Percentiles rank a stretch among this genome's conserved stretches.
Conservation (phyloP, 2,329 filamentous ascomycete genomes). For the Epichloe aotearoae region DNA sequence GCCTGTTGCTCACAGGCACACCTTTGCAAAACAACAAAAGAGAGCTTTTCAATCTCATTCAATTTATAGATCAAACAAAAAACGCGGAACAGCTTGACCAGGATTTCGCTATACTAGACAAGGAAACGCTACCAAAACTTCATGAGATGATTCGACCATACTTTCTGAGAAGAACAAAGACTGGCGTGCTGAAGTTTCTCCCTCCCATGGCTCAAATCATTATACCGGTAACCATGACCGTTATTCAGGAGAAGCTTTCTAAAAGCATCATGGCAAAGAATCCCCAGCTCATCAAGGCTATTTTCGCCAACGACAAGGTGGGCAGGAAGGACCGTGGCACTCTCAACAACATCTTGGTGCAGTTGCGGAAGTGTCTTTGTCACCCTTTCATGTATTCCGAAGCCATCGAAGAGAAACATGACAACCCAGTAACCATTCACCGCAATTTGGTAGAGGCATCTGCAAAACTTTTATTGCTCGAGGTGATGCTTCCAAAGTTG, state of each 20-base stretch:
- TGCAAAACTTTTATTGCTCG: slow-evolving; percentile 72
- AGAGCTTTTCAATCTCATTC: slow-evolving; percentile 91
- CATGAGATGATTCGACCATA: slow-evolving; percentile 71
- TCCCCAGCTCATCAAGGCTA: slow-evolving; percentile 72
- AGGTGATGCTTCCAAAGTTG: slow-evolving; percentile 77
- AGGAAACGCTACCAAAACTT: slow-evolving; percentile 67
- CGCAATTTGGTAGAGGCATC: slow-evolving; percentile 84
- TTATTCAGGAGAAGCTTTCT: slow-evolving; percentile 86
- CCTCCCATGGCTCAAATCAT: slow-evolving; percentile 93
- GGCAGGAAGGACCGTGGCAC: slow-evolving; percentile 62
- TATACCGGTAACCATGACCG: slow-evolving; percentile 86
- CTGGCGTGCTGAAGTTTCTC: slow-evolving; percentile 78
- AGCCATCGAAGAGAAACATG: slow-evolving; percentile 71
- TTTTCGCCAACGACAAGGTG: slow-evolving; percentile 59
- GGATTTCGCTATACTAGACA: slow-evolving; percentile 64
- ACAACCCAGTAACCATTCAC: slow-evolving; percentile 48
- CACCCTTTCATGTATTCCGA: slow-evolving; percentile 92
- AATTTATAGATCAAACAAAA: slow-evolving; percentile 67
- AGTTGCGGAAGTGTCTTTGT: slow-evolving; percentile 85
- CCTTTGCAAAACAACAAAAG: slow-evolving; percentile 91
- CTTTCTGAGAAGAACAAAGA: slow-evolving; percentile 68
- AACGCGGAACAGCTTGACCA: slow-evolving; percentile 63
- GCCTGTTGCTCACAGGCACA: slow-evolving; percentile 78
- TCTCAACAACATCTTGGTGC: slow-evolving; percentile 89
- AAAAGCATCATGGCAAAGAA: slow-evolving; percentile 89